Conservation (phyloP, 2,329 filamentous ascomycete genomes). For the Tetracladium maxilliforme region DNA sequence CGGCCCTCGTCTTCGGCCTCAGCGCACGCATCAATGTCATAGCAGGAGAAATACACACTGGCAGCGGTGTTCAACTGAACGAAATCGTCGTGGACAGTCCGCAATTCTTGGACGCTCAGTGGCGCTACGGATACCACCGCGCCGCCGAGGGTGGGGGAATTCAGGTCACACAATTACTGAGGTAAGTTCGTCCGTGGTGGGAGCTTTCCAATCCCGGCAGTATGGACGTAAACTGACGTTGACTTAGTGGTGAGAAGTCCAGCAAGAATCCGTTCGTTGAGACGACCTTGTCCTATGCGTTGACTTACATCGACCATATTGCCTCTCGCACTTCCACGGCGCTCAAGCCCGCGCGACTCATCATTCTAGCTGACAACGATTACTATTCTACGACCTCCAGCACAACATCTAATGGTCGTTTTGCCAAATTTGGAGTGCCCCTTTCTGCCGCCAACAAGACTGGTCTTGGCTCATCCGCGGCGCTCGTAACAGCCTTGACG, state of each 20-base stretch:
- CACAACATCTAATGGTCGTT: conserved; percentile 31
- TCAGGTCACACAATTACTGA: conserved; percentile 62
- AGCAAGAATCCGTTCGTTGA: conserved; percentile 88
- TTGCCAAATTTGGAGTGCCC: conserved; percentile 64
- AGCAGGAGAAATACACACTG: conserved; percentile 39
- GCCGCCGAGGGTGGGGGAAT: conserved; percentile 63
- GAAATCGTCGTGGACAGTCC: conserved; percentile 82
- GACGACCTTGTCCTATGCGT: conserved; percentile 72
- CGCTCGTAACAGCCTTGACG: conserved; percentile 78
- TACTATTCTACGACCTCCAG: conserved; percentile 61
- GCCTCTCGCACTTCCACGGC: conserved; percentile 21
- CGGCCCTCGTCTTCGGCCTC: conserved; percentile 56
- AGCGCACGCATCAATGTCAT: conserved; percentile 53
- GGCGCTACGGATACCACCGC: conserved; percentile 71
- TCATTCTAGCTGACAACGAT: conserved; percentile 86
- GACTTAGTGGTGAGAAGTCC: too few relatives aligned
- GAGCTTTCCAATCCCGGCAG: background rate
- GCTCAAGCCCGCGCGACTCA: conserved; percentile 58
- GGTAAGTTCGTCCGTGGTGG: conserved; percentile 37
- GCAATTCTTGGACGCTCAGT: conserved; percentile 76
- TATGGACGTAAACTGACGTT: background rate
- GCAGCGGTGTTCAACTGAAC: conserved; percentile 45
- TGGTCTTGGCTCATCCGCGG: conserved; percentile 85
- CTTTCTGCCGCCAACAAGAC: conserved; percentile 82
- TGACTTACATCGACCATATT: conserved; percentile 59